Base-by-base conservation (phyloP, 345 rosid genomes). In the Anastatica hierochuntica region DNA sequence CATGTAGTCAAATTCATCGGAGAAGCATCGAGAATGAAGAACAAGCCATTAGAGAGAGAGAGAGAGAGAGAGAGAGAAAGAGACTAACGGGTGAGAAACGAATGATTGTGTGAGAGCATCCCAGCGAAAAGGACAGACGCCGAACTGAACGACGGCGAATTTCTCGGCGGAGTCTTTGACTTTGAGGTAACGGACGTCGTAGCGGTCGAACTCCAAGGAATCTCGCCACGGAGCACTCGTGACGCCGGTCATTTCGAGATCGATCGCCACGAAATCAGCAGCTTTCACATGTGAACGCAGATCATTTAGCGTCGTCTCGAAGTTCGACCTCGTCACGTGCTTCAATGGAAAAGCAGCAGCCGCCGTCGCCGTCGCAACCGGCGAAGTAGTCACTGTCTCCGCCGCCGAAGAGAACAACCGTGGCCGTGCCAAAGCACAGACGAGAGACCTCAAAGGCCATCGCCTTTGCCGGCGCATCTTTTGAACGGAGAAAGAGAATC, bases 91-190 rank as follows among this genome's bases (percentile, higher is more conserved):
- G 43, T 83, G 65, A 26, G 97, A 81, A 16, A 81, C 27, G 73
- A 88, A 88, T 57, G 86, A 73, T 7, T 69, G 72, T 43, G 80
- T 69, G 43, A 15, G 75, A 1, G 80, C 46, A 67, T 92, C 96
- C 98, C 98, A 92, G 3, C 83, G 84, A 44, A 88, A 88, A 27
- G 98, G 97, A 46, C 94, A 92, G 10, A 92, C 88, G 5, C 98
- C 98, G 74, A 92, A 79, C 66, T 92, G 98, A 44, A 92, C 72
- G 51, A 88, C 90, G 53, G 94, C 97, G 71, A 92, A 88, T 61
- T 83, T 88, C 79, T 88, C 94, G 31, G 84, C 98, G 54, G 98
- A 92, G 57, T 92, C 97, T 71, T 83, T 88, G 58, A 88, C 81
- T 61, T 92, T 92, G 39, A 92, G 86, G 72, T 85, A 92, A 5